Conservation (phyloP, 257 asterid genomes). For the Plantago elongata region DNA sequence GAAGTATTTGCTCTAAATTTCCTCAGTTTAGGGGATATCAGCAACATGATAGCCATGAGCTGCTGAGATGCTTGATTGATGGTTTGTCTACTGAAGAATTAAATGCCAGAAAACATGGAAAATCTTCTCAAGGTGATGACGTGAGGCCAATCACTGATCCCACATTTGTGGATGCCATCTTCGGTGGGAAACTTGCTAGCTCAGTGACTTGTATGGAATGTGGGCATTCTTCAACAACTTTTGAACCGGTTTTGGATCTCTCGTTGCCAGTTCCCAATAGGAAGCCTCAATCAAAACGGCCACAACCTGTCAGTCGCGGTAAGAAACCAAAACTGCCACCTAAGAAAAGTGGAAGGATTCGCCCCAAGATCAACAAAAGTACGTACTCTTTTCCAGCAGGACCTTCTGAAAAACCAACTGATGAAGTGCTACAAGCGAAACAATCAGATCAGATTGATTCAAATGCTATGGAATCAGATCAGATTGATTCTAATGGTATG, state of each 20-base stretch:
- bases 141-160: conserved; percentile 31
- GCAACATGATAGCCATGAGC: conserved; percentile 94
- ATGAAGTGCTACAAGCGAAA: conserved; percentile 30
- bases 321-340: conserved; percentile 75
- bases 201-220: conserved; percentile 81
- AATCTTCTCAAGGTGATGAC: conserved; percentile 31
- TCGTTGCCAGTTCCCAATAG: conserved; percentile 87
- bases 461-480: conserved; percentile 26
- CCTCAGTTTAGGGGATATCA: conserved; percentile 90
- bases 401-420: conserved; percentile 33
- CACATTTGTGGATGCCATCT: conserved; percentile 63
- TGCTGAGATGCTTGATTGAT: conserved; percentile 85
- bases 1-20: conserved; percentile 67
- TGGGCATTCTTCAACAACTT: conserved; percentile 64
- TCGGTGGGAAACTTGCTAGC: conserved; percentile 83
- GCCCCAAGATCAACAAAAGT: conserved; percentile 41
- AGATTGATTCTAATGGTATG: conserved; percentile 29
- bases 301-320: conserved; percentile 43
- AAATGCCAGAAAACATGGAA: conserved; percentile 37
- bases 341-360: conserved; percentile 43
- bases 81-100: conserved; percentile 68
- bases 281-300: conserved; percentile 51
- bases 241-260: conserved; percentile 80
- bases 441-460: conserved; percentile 32
- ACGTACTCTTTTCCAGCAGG: conserved; percentile 27